These are phyloP conservation scores for Triticum timopheevii DNA, from an alignment of 176 grass and related monocot species.

Conservation along the genomic window DNA sequence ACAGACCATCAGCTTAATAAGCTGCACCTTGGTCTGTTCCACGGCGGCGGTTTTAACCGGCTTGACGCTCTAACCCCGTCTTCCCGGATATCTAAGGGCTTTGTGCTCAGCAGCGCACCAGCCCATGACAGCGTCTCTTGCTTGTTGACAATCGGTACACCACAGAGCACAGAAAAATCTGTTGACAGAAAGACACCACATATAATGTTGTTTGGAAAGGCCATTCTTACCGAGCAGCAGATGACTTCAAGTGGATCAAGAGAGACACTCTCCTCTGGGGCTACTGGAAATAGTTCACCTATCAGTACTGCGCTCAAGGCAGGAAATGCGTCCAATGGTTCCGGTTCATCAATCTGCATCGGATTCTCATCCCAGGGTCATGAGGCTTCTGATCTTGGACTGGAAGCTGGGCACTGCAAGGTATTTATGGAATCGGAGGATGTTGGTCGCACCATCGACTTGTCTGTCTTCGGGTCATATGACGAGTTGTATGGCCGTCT, in stretches of 20 bases:
- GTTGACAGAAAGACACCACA: constrained; percentile 51
- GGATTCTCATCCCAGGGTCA: constrained; percentile 42
- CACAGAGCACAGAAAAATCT: constrained; percentile 46
- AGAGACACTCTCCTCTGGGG: constrained; percentile 47
- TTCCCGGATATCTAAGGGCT: constrained; percentile 52
- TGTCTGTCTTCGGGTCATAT: constrained; percentile 65
- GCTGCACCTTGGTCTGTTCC: constrained; percentile 68
- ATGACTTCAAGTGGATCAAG: constrained; percentile 53
- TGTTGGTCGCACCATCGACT: constrained; percentile 69
- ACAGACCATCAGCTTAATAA: constrained; percentile 70
- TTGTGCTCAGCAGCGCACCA: constrained; percentile 36
- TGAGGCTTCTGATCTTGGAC: constrained; percentile 43
- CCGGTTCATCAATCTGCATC: constrained; percentile 49
- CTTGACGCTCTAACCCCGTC: constrained; percentile 39
- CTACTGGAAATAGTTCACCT: constrained; percentile 41
- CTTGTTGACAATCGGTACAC: constrained; percentile 61
- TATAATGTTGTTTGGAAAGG: constrained; percentile 73
- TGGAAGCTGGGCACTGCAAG: constrained; percentile 63
- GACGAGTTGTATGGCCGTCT: constrained; percentile 68
- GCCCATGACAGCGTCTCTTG: constrained; percentile 64
- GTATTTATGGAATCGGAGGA: constrained; percentile 77
- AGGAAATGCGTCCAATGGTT: constrained; percentile 50
- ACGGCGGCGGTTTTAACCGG: constrained; percentile 42
- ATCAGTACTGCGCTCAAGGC: constrained; percentile 35
- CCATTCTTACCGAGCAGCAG: constrained; percentile 70